Conservation (phyloP, 139 green algal genomes). For the Chlorella sp. region DNA sequence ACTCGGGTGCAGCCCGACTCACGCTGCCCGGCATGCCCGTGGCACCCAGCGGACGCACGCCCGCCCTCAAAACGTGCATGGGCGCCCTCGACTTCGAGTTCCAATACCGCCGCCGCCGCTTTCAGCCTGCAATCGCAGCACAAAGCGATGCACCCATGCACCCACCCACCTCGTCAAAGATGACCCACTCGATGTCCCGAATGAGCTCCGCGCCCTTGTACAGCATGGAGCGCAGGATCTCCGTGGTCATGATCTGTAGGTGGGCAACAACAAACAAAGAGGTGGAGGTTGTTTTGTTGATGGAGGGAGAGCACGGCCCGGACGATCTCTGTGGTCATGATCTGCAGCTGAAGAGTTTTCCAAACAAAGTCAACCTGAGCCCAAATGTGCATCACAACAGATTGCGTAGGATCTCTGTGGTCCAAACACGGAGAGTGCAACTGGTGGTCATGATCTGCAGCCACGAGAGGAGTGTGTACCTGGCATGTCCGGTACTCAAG, state of each 20-base stretch:
- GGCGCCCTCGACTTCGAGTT: not conserved
- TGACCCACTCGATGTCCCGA: slow-evolving; percentile 95
- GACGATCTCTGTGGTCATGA: slow-evolving; percentile 99
- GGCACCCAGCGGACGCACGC: not conserved
- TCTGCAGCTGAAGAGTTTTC: slow-evolving; percentile 30
- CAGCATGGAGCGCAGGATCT: slow-evolving; percentile 96
- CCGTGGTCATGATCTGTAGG: slow-evolving; percentile 87
- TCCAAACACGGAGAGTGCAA: too few relatives aligned
- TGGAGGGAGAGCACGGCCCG: slow-evolving; percentile 91
- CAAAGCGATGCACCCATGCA: too few relatives aligned
- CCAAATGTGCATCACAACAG: too few relatives aligned
- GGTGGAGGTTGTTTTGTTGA: too few relatives aligned
- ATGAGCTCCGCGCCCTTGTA: slow-evolving; percentile 94
- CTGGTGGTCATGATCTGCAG: too few relatives aligned
- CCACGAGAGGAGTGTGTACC: too few relatives aligned
- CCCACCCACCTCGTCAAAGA: slow-evolving; percentile 90
- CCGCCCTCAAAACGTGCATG: not conserved
- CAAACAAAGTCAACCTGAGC: too few relatives aligned
- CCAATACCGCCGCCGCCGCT: not conserved
- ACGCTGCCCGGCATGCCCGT: too few relatives aligned
- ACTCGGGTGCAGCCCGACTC: too few relatives aligned
- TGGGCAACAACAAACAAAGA: slow-evolving; percentile 29
- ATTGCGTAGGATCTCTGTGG: too few relatives aligned
- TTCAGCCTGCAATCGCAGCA: too few relatives aligned
- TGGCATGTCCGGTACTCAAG: too few relatives aligned